Evolutionary conservation across 441 rosid species (phyloP).

Genomic region (Pelargonium fulgidum): DNA sequence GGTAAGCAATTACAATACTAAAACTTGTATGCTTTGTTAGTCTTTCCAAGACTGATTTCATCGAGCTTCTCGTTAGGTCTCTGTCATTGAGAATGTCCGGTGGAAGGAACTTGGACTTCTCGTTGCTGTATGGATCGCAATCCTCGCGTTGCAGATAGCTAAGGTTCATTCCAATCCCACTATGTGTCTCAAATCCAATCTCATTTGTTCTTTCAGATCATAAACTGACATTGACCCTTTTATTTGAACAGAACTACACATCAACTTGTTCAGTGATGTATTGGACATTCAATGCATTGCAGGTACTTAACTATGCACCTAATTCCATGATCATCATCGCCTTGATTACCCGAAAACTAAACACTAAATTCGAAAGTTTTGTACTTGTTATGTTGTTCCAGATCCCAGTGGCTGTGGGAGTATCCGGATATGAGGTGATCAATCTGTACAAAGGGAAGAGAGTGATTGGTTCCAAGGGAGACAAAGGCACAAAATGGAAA

Average conservation of each 20-base stretch:
- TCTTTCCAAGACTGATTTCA: slow-evolving; percentile 9
- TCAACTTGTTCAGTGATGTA: slow-evolving; percentile 51
- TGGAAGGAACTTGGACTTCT: slow-evolving; percentile 75
- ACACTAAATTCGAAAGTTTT: background rate
- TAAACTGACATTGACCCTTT: slow-evolving; percentile 1
- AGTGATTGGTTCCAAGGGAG: slow-evolving; percentile 58
- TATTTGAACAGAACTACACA: slow-evolving; percentile 32
- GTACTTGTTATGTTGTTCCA: slow-evolving; percentile 21
- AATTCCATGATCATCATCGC: background rate
- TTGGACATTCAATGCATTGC: slow-evolving; percentile 55
- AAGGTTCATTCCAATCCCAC: slow-evolving; percentile 37
- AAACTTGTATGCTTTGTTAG: slow-evolving; percentile 6
- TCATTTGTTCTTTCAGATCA: too few relatives aligned
- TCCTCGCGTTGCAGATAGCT: slow-evolving; percentile 49
- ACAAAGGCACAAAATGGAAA: slow-evolving; percentile 28
- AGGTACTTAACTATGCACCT: slow-evolving; percentile 30
- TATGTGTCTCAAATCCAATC: too few relatives aligned
- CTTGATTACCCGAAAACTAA: background rate
- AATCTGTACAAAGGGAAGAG: slow-evolving; percentile 52
- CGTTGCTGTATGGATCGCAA: slow-evolving; percentile 55
- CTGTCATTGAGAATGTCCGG: slow-evolving; percentile 46
- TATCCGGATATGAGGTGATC: slow-evolving; percentile 48
- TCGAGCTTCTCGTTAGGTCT: slow-evolving; percentile 24
- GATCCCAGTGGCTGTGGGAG: slow-evolving; percentile 59
- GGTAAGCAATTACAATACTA: background rate